Evolutionary conservation across 345 rosid species (phyloP).

Genomic region (Lepidium aucheri): DNA sequence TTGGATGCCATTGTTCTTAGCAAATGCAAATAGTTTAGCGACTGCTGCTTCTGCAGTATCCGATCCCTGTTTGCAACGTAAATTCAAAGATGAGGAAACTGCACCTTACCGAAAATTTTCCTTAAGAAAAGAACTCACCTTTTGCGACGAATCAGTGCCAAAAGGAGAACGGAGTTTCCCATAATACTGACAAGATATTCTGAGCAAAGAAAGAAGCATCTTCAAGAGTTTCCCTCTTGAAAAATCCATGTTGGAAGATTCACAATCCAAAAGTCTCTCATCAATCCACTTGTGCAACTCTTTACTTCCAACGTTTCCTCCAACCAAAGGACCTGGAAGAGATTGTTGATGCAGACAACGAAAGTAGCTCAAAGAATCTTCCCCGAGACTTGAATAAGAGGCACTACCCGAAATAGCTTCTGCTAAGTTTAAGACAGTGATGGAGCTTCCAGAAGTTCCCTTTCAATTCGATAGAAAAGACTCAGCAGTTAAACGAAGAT

Average conservation of each 20-base stretch:
- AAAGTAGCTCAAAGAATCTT: constrained; percentile 47
- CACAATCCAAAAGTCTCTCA: constrained; percentile 64
- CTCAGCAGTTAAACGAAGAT: constrained; percentile 16
- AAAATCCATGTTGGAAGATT: constrained; percentile 48
- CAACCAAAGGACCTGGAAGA: constrained; percentile 93
- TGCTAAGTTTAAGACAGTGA: constrained; percentile 65
- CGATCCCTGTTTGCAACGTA: constrained; percentile 45
- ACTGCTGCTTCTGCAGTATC: constrained; percentile 87
- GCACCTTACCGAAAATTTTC: not conserved
- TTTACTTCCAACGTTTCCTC: constrained; percentile 85
- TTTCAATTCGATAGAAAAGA: constrained; percentile 30
- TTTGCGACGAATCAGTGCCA: constrained; percentile 51
- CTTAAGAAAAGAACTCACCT: constrained; percentile 33
- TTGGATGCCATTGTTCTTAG: constrained; percentile 49
- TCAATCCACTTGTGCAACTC: constrained; percentile 95
- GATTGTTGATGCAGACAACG: constrained; percentile 61
- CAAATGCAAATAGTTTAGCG: constrained; percentile 84
- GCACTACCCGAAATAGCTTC: constrained; percentile 50
- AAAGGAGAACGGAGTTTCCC: constrained; percentile 96
- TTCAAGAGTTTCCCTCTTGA: constrained; percentile 50
- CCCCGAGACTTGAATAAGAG: constrained; percentile 33
- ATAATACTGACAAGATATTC: constrained; percentile 86
- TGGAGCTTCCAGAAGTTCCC: constrained; percentile 46
- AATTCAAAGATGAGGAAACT: not conserved
- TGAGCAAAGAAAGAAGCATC: constrained; percentile 83